Conservation (phyloP, 805 yeast species). For the Myxozyma sirexii region DNA sequence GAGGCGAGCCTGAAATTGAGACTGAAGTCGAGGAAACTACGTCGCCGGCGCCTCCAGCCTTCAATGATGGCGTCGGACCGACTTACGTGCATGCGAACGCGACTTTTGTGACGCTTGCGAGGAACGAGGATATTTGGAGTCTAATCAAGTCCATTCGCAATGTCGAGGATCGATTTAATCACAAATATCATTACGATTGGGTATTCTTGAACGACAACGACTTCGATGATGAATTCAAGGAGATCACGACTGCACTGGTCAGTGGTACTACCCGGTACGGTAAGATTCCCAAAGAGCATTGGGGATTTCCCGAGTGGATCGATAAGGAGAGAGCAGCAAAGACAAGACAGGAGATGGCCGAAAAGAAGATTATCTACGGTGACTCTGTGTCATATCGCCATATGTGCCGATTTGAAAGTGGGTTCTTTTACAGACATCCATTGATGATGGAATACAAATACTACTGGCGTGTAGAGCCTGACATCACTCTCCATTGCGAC, state of each 20-base stretch:
- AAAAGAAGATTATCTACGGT: slow-evolving; percentile 68
- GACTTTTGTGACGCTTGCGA: slow-evolving; percentile 68
- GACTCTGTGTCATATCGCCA: slow-evolving; percentile 76
- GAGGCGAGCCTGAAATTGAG: no score
- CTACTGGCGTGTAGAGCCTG: slow-evolving; percentile 95
- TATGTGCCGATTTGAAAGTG: slow-evolving; percentile 88
- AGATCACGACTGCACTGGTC: slow-evolving; percentile 53
- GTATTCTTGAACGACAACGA: slow-evolving; percentile 83
- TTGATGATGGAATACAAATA: slow-evolving; percentile 70
- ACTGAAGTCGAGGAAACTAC: background rate
- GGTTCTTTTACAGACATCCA: slow-evolving; percentile 77
- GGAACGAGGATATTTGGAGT: slow-evolving; percentile 64
- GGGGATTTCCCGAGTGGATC: slow-evolving; percentile 84
- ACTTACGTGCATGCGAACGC: slow-evolving; percentile 49
- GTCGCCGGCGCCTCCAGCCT: slow-evolving; percentile 9
- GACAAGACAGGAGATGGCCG: slow-evolving; percentile 60
- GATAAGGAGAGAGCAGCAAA: slow-evolving; percentile 71
- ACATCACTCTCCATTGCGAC: slow-evolving; percentile 71
- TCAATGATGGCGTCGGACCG: slow-evolving; percentile 18
- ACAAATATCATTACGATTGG: slow-evolving; percentile 82
- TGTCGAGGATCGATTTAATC: slow-evolving; percentile 81
- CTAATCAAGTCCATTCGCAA: slow-evolving; percentile 63
- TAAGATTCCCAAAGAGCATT: slow-evolving; percentile 70
- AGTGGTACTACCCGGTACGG: slow-evolving; percentile 76
- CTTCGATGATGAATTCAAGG: slow-evolving; percentile 71